Percentiles rank a stretch among this genome's conserved stretches.
phyloP scores from a whole-genome alignment of 129 eudicot genomes.

The Artemisia tridentata region DNA sequence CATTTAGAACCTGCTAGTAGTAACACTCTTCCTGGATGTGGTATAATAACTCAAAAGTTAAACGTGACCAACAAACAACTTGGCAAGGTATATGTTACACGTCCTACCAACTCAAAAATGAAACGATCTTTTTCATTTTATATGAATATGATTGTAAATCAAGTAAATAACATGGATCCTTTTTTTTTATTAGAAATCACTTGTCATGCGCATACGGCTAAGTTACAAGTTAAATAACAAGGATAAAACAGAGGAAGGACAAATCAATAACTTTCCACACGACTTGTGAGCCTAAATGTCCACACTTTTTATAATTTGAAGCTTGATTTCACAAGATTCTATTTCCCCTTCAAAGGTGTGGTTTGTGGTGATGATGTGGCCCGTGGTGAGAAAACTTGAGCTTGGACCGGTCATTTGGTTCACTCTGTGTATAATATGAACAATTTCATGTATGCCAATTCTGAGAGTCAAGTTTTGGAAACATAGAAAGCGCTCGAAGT shows the following conservation, averaged over 20 bases:
- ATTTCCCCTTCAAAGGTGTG: too few relatives aligned
- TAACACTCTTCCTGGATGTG: conserved; percentile 63
- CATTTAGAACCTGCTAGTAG: conserved; percentile 91
- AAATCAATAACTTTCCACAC: conserved; percentile 45
- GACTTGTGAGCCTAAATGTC: conserved; percentile 31
- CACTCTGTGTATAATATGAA: too few relatives aligned
- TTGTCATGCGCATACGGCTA: conserved; percentile 84
- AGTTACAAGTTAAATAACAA: conserved; percentile 60
- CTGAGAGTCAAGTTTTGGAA: too few relatives aligned
- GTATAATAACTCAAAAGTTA: conserved; percentile 64
- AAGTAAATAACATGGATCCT: neutral
- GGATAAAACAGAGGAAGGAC: conserved; percentile 82
- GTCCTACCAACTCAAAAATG: too few relatives aligned
- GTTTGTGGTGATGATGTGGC: too few relatives aligned
- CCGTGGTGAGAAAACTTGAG: too few relatives aligned
- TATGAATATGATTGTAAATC: neutral
- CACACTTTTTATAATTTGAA: conserved; percentile 47
- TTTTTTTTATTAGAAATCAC: conserved; percentile 52
- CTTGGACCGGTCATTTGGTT: too few relatives aligned
- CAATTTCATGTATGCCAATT: too few relatives aligned
- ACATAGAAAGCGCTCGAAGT: too few relatives aligned
- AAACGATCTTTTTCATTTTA: neutral
- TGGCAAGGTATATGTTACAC: conserved; percentile 61
- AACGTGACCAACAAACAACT: conserved; percentile 81
- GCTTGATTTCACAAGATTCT: neutral